Percentiles rank a stretch among this genome's conserved stretches.
These are phyloP conservation scores for Akanthomyces dipterigenus DNA, from an alignment of 2,329 filamentous ascomycete genomes.

Conservation along the genomic window DNA sequence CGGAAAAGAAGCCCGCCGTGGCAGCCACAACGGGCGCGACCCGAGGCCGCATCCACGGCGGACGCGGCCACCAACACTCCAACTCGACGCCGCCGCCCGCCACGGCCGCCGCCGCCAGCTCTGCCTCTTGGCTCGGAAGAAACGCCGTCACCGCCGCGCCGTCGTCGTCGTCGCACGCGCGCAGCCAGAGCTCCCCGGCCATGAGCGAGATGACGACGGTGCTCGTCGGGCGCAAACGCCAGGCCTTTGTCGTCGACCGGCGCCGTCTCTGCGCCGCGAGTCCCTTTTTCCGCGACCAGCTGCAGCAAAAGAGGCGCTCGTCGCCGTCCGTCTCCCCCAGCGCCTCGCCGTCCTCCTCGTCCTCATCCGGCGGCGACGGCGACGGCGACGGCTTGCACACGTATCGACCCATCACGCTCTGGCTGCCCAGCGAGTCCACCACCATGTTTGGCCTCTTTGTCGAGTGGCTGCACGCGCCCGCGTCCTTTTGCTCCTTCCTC, in stretches of 20 bases:
- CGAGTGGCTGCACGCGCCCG: constrained; percentile 43
- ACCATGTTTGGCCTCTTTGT: constrained; percentile 48
- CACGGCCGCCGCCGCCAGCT: neutral
- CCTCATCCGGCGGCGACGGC: neutral
- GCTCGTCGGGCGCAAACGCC: constrained; percentile 35
- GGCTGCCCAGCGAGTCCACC: constrained; percentile 40
- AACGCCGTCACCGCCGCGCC: neutral
- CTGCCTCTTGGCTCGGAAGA: neutral
- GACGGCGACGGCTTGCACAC: constrained; percentile 6
- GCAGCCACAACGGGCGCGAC: neutral
- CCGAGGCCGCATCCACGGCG: neutral
- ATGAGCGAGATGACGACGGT: constrained; percentile 26
- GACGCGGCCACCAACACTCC: neutral
- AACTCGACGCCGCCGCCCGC: neutral
- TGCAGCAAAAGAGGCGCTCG: constrained; percentile 26
- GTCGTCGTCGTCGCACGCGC: neutral
- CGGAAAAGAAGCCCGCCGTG: neutral
- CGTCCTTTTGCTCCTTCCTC: constrained; percentile 36
- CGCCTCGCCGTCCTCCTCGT: neutral
- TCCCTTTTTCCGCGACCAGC: constrained; percentile 40
- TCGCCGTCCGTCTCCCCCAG: constrained; percentile 4
- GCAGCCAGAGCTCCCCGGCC: constrained; percentile 4
- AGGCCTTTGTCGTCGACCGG: constrained; percentile 36
- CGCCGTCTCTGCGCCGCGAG: constrained; percentile 40
- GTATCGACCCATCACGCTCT: constrained; percentile 26